Conservation (phyloP, 1,284 basidiomycete genomes). For the Leccinum brunneo-olivaceum region DNA sequence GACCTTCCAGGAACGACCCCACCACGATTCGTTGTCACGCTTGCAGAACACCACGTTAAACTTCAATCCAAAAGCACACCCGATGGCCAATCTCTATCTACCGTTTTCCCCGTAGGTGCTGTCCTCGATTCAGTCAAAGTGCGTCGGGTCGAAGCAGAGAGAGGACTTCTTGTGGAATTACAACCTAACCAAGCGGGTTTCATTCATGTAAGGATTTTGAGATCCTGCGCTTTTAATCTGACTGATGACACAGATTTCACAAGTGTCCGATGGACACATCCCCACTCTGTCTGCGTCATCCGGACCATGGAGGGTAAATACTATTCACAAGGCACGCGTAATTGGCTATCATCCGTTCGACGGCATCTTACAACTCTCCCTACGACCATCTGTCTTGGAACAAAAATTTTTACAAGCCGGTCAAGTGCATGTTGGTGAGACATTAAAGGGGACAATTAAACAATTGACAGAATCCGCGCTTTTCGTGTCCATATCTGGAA, state of each 20-base stretch:
- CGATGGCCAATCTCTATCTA: slow-evolving; percentile 35
- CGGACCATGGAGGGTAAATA: slow-evolving; percentile 75
- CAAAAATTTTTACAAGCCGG: slow-evolving; percentile 83
- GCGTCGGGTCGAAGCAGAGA: slow-evolving; percentile 69
- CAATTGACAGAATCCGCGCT: slow-evolving; percentile 73
- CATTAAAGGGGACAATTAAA: slow-evolving; percentile 82
- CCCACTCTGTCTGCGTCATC: slow-evolving; percentile 64
- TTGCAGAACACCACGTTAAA: slow-evolving; percentile 67
- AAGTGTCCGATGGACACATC: slow-evolving; percentile 87
- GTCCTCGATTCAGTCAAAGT: slow-evolving; percentile 71
- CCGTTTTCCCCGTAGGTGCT: slow-evolving; percentile 69
- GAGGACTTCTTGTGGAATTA: slow-evolving; percentile 72
- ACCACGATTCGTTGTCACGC: slow-evolving; percentile 75
- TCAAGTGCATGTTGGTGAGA: slow-evolving; percentile 80
- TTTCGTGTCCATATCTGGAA: slow-evolving; percentile 81
- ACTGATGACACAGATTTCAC: slow-evolving; percentile 68
- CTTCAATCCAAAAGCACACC: slow-evolving; percentile 36
- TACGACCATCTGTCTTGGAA: slow-evolving; percentile 79
- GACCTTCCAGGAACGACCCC: slow-evolving; percentile 64
- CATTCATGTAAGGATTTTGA: slow-evolving; percentile 62
- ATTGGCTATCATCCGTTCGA: slow-evolving; percentile 86
- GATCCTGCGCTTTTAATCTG: not conserved
- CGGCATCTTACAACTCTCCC: slow-evolving; percentile 80
- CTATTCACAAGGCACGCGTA: slow-evolving; percentile 83
- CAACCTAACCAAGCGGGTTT: slow-evolving; percentile 68